Conservation (phyloP, 164 flowering plant species). For the Berberis thunbergii region DNA sequence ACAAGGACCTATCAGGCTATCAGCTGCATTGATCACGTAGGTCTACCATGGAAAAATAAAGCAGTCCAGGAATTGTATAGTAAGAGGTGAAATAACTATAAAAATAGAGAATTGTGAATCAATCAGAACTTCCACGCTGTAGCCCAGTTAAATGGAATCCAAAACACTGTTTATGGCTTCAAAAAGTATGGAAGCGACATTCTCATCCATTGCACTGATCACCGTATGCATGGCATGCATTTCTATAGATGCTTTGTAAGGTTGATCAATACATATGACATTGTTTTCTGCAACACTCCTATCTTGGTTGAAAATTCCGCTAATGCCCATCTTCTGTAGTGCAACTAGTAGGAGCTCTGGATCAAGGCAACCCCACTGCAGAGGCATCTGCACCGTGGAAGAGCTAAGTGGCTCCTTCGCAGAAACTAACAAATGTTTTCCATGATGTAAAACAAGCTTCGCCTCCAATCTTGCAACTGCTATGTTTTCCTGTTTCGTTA, state of each 20-base stretch:
- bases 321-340: conserved; percentile 39
- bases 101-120: too few relatives aligned
- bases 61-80: too few relatives aligned
- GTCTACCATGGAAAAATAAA: too few relatives aligned
- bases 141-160: conserved; percentile 24
- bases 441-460: conserved; percentile 31
- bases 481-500: conserved; percentile 21
- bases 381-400: conserved; percentile 11
- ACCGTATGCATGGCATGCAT: conserved; percentile 24
- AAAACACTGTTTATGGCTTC: conserved; percentile 29
- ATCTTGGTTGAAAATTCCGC: conserved; percentile 21
- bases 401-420: conserved; percentile 12
- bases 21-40: too few relatives aligned
- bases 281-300: conserved; percentile 3
- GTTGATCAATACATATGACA: conserved; percentile 25
- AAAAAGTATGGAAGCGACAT: conserved; percentile 32
- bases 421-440: conserved; percentile 26
- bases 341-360: conserved; percentile 22
- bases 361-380: conserved; percentile 46
- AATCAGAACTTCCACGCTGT: too few relatives aligned
- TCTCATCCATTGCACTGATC: conserved; percentile 37
- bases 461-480: conserved; percentile 53
- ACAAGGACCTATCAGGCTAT: too few relatives aligned
- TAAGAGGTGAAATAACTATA: too few relatives aligned
- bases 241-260: conserved; percentile 41